These are phyloP conservation scores for Candida lessepsii DNA, from an alignment of 805 yeast species.

Conservation along the genomic window DNA sequence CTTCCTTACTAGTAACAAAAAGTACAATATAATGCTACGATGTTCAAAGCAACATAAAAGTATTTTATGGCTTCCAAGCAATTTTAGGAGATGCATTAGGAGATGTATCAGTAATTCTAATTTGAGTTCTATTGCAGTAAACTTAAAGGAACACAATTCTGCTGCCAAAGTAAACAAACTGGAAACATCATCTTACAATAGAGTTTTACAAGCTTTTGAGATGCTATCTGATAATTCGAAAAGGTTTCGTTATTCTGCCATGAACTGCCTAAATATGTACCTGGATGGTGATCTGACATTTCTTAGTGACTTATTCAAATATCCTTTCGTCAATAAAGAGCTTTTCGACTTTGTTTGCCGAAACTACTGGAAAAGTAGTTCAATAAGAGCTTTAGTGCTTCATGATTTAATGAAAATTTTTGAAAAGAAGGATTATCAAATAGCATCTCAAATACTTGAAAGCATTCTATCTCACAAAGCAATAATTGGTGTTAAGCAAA, in stretches of 20 bases:
- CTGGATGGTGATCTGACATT: constrained; percentile 11
- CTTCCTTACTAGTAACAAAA: not conserved
- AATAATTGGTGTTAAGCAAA: constrained; percentile 6
- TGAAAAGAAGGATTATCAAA: constrained; percentile 8
- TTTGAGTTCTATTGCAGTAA: too few species aligned
- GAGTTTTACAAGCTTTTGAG: constrained; percentile 19
- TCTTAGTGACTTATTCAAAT: constrained; percentile 21
- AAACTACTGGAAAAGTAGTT: constrained; percentile 17
- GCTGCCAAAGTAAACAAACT: too few species aligned
- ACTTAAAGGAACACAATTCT: too few species aligned
- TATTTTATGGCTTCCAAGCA: not conserved
- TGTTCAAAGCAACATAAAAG: not conserved
- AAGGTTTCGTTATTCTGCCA: constrained; percentile 15
- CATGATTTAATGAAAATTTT: constrained; percentile 17
- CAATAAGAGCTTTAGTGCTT: constrained; percentile 20
- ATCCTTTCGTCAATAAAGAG: constrained; percentile 18
- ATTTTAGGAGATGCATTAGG: not conserved
- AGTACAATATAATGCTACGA: constrained; percentile 1
- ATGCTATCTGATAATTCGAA: constrained; percentile 10
- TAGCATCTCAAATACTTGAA: constrained; percentile 8
- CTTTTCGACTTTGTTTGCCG: constrained; percentile 17
- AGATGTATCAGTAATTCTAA: not conserved
- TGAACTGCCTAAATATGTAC: constrained; percentile 19
- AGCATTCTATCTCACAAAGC: constrained; percentile 10
- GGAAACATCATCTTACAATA: constrained; percentile 5